A percentile compares a stretch with the other conserved stretches of the same genome.
These are phyloP conservation scores for Yamadazyma kitorensis DNA, from an alignment of 805 yeast genomes.

Conservation along the genomic window DNA sequence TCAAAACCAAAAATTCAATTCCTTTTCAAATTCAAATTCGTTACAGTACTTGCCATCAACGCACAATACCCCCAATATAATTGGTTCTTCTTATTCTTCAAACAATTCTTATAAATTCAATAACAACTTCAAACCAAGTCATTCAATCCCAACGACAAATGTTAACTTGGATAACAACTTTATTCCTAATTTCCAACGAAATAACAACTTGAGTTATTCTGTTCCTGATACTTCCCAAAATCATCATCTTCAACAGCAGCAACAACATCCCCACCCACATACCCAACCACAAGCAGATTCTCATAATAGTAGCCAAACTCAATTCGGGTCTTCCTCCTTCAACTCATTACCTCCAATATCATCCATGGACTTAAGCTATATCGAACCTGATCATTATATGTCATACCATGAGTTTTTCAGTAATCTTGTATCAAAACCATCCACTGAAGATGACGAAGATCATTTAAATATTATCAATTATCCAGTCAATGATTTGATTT, in stretches of 20 bases:
- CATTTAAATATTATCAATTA: constrained; percentile 76
- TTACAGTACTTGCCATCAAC: constrained; percentile 37
- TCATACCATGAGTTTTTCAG: constrained; percentile 38
- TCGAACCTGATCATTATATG: constrained; percentile 43
- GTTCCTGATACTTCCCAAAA: constrained; percentile 2
- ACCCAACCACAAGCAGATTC: constrained; percentile 1
- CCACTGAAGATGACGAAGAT: constrained; percentile 31
- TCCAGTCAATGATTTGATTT: constrained; percentile 74
- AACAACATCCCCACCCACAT: background rate
- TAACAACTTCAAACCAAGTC: constrained; percentile 18
- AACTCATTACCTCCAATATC: constrained; percentile 4
- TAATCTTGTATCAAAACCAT: constrained; percentile 17
- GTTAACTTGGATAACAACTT: constrained; percentile 42
- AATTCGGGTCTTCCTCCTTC: constrained; percentile 5
- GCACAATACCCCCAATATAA: constrained; percentile 43
- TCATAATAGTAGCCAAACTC: background rate
- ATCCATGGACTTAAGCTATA: constrained; percentile 1
- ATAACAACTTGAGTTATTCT: constrained; percentile 4
- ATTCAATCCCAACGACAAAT: constrained; percentile 54
- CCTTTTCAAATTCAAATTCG: constrained; percentile 11
- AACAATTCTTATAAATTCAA: constrained; percentile 28
- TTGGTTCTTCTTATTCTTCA: constrained; percentile 42
- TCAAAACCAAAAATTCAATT: constrained; percentile 1
- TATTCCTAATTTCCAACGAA: constrained; percentile 10
- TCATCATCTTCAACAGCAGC: constrained; percentile 11